Evolutionary conservation across 176 grass and related monocot species (phyloP), one percentile per base, ranked within the genome.

Genomic region (Secale cereale): DNA sequence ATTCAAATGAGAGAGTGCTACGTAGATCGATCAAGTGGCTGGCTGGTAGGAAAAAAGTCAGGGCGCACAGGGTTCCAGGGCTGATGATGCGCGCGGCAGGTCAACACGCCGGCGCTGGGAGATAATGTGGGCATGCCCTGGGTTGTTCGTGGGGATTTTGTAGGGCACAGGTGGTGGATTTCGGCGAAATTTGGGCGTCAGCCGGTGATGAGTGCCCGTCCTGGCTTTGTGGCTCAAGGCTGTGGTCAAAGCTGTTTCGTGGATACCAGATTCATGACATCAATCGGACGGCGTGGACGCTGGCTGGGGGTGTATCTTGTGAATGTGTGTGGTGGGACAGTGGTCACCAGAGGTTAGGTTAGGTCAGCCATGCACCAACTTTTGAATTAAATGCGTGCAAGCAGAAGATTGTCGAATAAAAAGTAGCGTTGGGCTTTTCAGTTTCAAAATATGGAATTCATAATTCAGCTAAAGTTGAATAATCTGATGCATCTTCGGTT

Each of bases 311-410:
- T 74, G 19, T 79, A 33, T 62, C 16, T 60, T 62, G 85, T 78
- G 71, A 84, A 31, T 56, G 41, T 23, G 52, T 64, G 54, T 33
- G 40, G 77, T 76, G 82, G 80, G 70, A 20, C 59, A 41, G 15
- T 8, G 43, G 57, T 83, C 59, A 26, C 45, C 59, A 59, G 78
- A 83, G 85, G 75, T 80, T 87, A 83, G 85, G 85, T 80, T 87
- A 61, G 80, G 75, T 78, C 75, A 80, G 80, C 76, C 68, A 40
- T 80, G 79, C 46, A 43, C 14, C 61, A 66, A 36, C 67, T 87
- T 87, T 87, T 87, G 85, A 90, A 90, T 87, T 80, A 30, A 87
- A 87, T 81, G 68, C 40, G 28, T 68, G 61, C 5, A 39, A 10
- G 3, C 10, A 68, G 5, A 5, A 4, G n/a, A 14, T 28, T 67